Evolutionary conservation across 2,329 filamentous ascomycete species (phyloP).

Genomic region (Trichoderma semiorbis): DNA sequence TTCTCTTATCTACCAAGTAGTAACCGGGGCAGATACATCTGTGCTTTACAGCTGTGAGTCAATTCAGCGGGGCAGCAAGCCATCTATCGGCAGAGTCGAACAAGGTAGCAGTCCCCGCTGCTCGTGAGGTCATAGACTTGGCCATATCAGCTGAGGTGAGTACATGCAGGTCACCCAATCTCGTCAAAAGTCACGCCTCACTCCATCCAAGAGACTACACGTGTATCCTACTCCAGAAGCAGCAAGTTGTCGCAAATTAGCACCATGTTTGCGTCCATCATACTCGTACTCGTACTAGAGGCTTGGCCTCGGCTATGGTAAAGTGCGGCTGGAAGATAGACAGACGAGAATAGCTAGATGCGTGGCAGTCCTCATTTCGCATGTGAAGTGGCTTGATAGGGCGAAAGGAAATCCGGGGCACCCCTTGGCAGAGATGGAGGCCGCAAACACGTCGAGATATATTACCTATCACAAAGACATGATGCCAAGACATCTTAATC

Average conservation of each 20-base stretch:
- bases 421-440: not conserved
- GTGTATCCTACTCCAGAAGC: not conserved
- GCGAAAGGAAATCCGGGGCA: not conserved
- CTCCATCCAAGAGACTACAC: not conserved
- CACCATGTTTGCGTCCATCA: not conserved
- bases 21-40: not conserved
- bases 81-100: not conserved
- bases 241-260: not conserved
- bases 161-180: not conserved
- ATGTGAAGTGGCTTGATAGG: not conserved
- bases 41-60: not conserved
- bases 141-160: not conserved
- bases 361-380: constrained; percentile 1
- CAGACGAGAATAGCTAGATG: not conserved
- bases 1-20: not conserved
- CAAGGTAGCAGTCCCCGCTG: not conserved
- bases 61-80: not conserved
- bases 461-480: not conserved
- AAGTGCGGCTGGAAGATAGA: not conserved
- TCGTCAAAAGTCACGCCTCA: not conserved
- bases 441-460: not conserved
- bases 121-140: not conserved
- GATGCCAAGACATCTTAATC: not conserved
- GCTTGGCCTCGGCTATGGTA: not conserved
- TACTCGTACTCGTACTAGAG: not conserved